Percentiles rank a stretch among this genome's conserved stretches.
These are phyloP conservation scores for Haematococcus sp. DNA, from an alignment of 139 green algal genomes.

Conservation along the genomic window DNA sequence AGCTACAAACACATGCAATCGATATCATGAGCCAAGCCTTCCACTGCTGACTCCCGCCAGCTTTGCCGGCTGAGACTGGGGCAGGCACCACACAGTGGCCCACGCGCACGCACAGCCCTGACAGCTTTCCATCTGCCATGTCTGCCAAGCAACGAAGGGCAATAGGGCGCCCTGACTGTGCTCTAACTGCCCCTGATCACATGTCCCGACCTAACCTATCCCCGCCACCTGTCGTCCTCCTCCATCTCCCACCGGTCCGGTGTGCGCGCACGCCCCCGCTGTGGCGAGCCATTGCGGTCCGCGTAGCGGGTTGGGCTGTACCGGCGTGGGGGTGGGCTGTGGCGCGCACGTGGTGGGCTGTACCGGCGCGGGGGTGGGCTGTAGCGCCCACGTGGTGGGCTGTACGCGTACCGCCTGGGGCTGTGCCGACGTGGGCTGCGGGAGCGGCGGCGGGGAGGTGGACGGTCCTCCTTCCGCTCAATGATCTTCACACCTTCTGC, in stretches of 20 bases:
- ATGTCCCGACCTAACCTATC: neutral
- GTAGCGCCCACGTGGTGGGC: neutral
- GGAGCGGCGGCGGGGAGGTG: neutral
- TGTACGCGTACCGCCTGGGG: neutral
- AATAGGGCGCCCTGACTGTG: too few species aligned
- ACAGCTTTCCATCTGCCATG: too few species aligned
- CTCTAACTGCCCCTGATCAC: neutral
- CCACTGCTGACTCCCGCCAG: too few species aligned
- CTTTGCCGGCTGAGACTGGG: too few species aligned
- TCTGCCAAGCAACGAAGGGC: too few species aligned
- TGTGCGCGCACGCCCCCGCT: neutral
- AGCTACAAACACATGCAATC: too few species aligned
- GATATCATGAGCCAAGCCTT: too few species aligned
- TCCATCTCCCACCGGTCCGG: conserved; percentile 5
- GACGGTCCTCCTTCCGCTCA: neutral
- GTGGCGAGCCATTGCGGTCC: too few species aligned
- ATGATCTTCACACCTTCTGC: neutral
- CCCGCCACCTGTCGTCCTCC: neutral
- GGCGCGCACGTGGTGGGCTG: neutral
- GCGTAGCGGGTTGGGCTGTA: neutral
- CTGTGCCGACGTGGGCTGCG: neutral
- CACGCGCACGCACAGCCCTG: too few species aligned
- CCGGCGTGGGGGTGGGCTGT: neutral
- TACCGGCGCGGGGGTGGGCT: neutral
- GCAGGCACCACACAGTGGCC: too few species aligned